Evolutionary conservation across 2,329 filamentous ascomycete genomes (phyloP).

Genomic region (Colletotrichum sp.): DNA sequence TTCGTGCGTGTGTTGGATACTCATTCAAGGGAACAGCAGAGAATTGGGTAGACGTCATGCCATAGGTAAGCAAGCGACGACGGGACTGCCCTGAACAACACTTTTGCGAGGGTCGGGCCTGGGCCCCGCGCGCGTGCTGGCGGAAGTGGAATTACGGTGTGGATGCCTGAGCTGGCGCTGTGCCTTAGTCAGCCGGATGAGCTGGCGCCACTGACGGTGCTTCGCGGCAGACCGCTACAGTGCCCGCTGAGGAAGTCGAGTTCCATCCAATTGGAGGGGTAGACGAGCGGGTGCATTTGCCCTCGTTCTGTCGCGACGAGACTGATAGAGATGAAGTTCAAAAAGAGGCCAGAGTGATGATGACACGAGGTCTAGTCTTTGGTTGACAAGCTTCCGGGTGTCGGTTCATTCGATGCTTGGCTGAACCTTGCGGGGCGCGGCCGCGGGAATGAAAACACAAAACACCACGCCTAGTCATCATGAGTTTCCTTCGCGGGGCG

Average conservation of each 20-base stretch:
- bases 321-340: not conserved
- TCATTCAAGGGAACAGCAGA: not conserved
- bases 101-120: not conserved
- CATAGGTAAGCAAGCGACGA: constrained; percentile 4
- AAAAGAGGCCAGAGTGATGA: not conserved
- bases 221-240: not conserved
- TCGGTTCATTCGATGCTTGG: not conserved
- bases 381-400: not conserved
- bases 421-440: not conserved
- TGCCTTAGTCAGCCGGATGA: constrained; percentile 2
- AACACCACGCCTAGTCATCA: not conserved
- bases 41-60: constrained; percentile 12
- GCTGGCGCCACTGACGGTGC: constrained; percentile 13
- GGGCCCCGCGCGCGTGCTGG: not conserved
- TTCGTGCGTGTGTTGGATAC: constrained; percentile 1
- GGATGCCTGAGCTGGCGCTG: not conserved
- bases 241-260: not conserved
- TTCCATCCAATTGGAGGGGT: not conserved
- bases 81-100: constrained; percentile 15
- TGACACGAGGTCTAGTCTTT: not conserved
- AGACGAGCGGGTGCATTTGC: not conserved
- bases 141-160: constrained; percentile 2
- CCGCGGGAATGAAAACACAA: not conserved
- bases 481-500: not conserved
- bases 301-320: not conserved